A percentile compares a stretch with the other conserved stretches of the same genome.
phyloP scores from a whole-genome alignment of 2,329 filamentous ascomycete genomes.

The Diaporthe sp. region DNA sequence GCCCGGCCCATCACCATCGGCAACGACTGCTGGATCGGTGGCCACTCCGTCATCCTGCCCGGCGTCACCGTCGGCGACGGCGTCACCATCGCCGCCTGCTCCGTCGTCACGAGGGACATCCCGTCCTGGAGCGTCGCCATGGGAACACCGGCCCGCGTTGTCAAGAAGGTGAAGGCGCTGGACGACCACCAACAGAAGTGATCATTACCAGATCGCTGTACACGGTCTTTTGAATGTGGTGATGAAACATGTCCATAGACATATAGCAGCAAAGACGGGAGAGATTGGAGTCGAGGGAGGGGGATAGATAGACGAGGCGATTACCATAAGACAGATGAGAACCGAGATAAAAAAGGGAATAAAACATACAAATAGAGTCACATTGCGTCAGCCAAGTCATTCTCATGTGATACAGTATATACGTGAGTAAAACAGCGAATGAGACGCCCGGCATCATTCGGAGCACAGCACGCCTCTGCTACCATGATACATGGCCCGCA shows the following conservation, averaged over 20 bases:
- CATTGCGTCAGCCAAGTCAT: not conserved
- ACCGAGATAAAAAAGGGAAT: not conserved
- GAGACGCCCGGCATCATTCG: too few species aligned
- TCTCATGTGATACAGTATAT: too few species aligned
- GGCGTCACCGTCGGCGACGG: slow-evolving; percentile 29
- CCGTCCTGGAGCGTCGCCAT: slow-evolving; percentile 63
- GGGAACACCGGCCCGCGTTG: slow-evolving; percentile 62
- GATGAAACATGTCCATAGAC: not conserved
- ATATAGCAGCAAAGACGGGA: too few species aligned
- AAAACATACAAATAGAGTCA: not conserved
- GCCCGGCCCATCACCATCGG: slow-evolving; percentile 55
- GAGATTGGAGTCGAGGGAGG: not conserved
- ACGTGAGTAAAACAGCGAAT: not conserved
- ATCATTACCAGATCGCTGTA: not conserved
- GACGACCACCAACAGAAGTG: not conserved
- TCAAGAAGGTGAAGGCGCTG: slow-evolving; percentile 56
- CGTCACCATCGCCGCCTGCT: slow-evolving; percentile 14
- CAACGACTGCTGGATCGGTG: slow-evolving; percentile 32
- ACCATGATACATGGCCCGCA: not conserved
- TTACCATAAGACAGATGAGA: not conserved
- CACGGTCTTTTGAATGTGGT: not conserved
- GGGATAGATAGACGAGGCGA: not conserved
- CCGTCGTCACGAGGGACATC: slow-evolving; percentile 50
- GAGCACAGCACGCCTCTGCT: too few species aligned
- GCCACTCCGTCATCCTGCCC: slow-evolving; percentile 3